Conservation (phyloP, 1,284 basidiomycete genomes). For the Retiboletus flavoniger region DNA sequence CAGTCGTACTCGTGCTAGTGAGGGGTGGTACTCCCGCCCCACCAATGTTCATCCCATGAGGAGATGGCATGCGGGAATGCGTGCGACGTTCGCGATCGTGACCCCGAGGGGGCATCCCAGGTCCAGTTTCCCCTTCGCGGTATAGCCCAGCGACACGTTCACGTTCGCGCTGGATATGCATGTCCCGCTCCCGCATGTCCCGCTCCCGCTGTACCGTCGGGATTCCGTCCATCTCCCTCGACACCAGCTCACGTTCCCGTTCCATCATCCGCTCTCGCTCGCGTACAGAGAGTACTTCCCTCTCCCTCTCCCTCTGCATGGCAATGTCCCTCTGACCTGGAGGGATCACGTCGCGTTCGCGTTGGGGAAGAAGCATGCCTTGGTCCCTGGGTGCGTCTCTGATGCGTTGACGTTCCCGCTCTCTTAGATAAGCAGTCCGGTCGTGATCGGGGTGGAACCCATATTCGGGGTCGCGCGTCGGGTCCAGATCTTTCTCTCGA, state of each 20-base stretch:
- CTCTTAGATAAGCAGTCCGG: slow-evolving; percentile 24
- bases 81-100: slow-evolving; percentile 33
- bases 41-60: slow-evolving; percentile 18
- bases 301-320: slow-evolving; percentile 25
- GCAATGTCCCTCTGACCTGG: slow-evolving; percentile 25
- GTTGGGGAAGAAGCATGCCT: slow-evolving; percentile 20
- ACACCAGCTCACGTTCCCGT: slow-evolving; percentile 21
- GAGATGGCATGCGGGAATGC: slow-evolving; percentile 28
- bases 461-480: slow-evolving; percentile 24
- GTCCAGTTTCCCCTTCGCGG: slow-evolving; percentile 33
- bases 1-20: slow-evolving; percentile 4
- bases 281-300: slow-evolving; percentile 18
- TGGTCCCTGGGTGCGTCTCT: slow-evolving; percentile 25
- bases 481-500: slow-evolving; percentile 30
- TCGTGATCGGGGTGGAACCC: slow-evolving; percentile 27
- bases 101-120: slow-evolving; percentile 21
- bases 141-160: slow-evolving; percentile 25
- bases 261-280: slow-evolving; percentile 28
- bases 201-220: slow-evolving; percentile 23
- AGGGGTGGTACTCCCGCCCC: slow-evolving; percentile 13
- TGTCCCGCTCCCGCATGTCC: slow-evolving; percentile 27
- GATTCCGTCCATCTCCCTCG: slow-evolving; percentile 26
- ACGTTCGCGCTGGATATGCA: slow-evolving; percentile 31
- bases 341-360: slow-evolving; percentile 26
- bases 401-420: slow-evolving; percentile 27